Conservation (phyloP, 768 basidiomycete genomes). For the Thelephora ganbajun region DNA sequence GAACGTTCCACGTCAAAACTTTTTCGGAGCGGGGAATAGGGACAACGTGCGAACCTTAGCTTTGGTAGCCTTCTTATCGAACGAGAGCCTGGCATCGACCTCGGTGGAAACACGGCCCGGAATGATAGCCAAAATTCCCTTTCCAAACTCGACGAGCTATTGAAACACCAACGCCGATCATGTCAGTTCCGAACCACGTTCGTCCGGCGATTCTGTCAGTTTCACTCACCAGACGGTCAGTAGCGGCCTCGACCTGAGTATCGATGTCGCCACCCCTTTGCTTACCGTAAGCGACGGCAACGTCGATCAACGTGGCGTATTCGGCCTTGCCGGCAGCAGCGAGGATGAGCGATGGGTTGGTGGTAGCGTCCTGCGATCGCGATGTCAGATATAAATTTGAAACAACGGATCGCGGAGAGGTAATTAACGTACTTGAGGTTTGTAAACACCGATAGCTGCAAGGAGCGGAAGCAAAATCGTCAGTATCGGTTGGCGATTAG, state of each 20-base stretch:
- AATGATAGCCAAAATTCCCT: conserved; percentile 87
- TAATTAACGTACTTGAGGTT: conserved; percentile 59
- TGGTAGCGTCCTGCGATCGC: conserved; percentile 74
- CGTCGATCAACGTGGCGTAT: conserved; percentile 73
- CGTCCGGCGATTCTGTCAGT: neutral
- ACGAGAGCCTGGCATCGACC: conserved; percentile 95
- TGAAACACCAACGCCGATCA: conserved; percentile 3
- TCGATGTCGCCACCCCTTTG: conserved; percentile 69
- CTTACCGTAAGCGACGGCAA: conserved; percentile 64
- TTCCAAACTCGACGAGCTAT: conserved; percentile 95
- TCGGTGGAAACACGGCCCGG: conserved; percentile 99
- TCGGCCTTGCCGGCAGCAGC: conserved; percentile 82
- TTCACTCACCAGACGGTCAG: conserved; percentile 76
- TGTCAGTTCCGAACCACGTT: neutral
- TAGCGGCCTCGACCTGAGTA: conserved; percentile 59
- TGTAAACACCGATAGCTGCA: conserved; percentile 87
- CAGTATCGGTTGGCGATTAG: conserved; percentile 4
- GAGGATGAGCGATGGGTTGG: conserved; percentile 92
- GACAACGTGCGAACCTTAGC: conserved; percentile 32
- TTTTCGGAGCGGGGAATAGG: neutral
- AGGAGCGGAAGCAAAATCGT: conserved; percentile 14
- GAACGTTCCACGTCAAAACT: neutral
- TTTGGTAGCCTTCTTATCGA: conserved; percentile 88
- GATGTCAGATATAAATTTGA: neutral
- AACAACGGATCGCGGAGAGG: neutral